Percentiles rank a stretch among this genome's conserved stretches.
Evolutionary conservation across 768 basidiomycete genomes (phyloP).

Genomic region (Boletellus emodensis): DNA sequence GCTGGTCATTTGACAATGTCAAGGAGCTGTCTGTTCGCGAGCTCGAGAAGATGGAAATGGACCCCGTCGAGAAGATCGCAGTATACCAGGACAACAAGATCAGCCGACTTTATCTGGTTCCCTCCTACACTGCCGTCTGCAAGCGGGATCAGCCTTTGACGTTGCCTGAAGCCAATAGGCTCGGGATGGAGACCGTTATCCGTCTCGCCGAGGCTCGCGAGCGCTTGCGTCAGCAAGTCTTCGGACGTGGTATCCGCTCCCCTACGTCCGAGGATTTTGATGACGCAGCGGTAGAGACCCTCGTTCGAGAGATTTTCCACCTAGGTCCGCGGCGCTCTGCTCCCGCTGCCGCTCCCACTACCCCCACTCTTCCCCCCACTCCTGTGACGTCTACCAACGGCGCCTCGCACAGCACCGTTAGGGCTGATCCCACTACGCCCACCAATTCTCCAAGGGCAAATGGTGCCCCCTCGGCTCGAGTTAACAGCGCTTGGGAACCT

Average conservation of each 20-base stretch:
- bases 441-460: conserved; percentile 20
- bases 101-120: conserved; percentile 33
- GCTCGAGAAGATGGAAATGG: conserved; percentile 35
- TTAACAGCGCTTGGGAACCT: conserved; percentile 30
- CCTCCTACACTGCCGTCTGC: conserved; percentile 34
- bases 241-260: conserved; percentile 29
- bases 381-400: background rate
- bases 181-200: conserved; percentile 38
- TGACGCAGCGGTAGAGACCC: conserved; percentile 22
- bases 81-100: conserved; percentile 37
- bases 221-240: conserved; percentile 33
- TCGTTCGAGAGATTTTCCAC: conserved; percentile 28
- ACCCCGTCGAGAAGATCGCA: conserved; percentile 35
- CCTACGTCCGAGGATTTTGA: conserved; percentile 33
- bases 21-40: conserved; percentile 37
- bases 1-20: conserved; percentile 40
- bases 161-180: conserved; percentile 38
- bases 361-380: background rate
- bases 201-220: conserved; percentile 41
- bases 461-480: conserved; percentile 15
- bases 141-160: conserved; percentile 35
- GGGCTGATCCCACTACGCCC: conserved; percentile 15
- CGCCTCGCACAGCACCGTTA: conserved; percentile 6
- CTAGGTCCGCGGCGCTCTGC: conserved; percentile 27
- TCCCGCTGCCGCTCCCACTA: conserved; percentile 15